These are phyloP conservation scores for Lippia alba DNA, from an alignment of 305 asterid species.

Conservation along the genomic window DNA sequence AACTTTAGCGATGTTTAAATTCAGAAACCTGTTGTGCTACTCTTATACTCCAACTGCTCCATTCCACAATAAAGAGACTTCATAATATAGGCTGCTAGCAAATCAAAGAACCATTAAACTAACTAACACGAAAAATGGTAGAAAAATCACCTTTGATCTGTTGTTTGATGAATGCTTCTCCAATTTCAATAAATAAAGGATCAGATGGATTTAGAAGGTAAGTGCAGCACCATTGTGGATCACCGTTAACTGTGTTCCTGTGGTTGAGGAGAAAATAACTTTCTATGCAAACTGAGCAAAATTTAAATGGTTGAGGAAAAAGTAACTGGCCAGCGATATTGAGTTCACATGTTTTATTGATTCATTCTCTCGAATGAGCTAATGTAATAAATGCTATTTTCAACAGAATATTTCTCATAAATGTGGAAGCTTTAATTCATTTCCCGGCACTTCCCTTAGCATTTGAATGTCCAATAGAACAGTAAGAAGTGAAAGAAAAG, in stretches of 20 bases:
- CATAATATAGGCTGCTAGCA: constrained; percentile 4
- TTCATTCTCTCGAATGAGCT: constrained; percentile 3
- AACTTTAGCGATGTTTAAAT: no score
- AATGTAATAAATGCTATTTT: neutral
- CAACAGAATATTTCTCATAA: constrained; percentile 1
- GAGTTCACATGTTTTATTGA: neutral
- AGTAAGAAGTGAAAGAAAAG: constrained; percentile 9
- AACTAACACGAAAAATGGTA: constrained; percentile 22
- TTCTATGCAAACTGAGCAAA: constrained; percentile 8
- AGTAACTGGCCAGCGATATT: neutral
- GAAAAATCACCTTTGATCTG: constrained; percentile 67
- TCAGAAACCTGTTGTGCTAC: no score
- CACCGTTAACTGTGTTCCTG: constrained; percentile 90
- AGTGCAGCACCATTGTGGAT: constrained; percentile 95
- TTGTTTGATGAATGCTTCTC: constrained; percentile 78
- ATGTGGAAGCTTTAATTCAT: neutral
- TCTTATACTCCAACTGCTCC: no score
- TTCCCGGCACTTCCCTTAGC: constrained; percentile 3
- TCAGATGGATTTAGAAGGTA: constrained; percentile 95
- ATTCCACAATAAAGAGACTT: no score
- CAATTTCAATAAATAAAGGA: constrained; percentile 82
- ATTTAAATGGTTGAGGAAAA: constrained; percentile 20
- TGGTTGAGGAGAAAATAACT: constrained; percentile 32
- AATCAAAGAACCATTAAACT: constrained; percentile 20
- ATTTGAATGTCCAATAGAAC: constrained; percentile 1